A percentile compares a stretch with the other conserved stretches of the same genome.
Conservation (phyloP, 2,329 filamentous ascomycete genomes). For the Fusarium buharicum region DNA sequence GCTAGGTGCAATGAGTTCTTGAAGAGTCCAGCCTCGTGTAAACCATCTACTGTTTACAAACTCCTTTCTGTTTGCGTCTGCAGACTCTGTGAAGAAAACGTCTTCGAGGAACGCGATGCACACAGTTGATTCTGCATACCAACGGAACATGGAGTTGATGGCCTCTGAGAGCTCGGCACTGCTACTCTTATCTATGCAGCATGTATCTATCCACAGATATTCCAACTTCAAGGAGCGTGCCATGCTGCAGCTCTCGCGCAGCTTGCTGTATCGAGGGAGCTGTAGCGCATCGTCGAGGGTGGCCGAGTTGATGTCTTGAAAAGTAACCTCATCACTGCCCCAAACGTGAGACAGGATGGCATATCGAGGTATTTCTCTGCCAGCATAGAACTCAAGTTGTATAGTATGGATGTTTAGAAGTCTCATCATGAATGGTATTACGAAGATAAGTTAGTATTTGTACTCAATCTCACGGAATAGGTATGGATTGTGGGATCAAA, state of each 20-base stretch:
- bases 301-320: conserved; percentile 26
- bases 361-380: conserved; percentile 34
- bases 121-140: conserved; percentile 45
- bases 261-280: conserved; percentile 30
- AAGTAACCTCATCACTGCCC: conserved; percentile 39
- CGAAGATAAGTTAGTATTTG: not conserved
- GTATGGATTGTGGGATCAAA: not conserved
- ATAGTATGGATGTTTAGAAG: conserved; percentile 42
- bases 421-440: conserved; percentile 31
- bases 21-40: conserved; percentile 46
- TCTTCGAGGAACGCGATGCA: conserved; percentile 46
- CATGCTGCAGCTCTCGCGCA: conserved; percentile 37
- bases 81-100: conserved; percentile 13
- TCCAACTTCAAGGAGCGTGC: conserved; percentile 29
- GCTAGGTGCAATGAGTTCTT: conserved; percentile 46
- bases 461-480: not conserved
- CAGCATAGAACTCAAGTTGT: conserved; percentile 35
- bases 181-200: conserved; percentile 49
- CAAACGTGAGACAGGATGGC: conserved; percentile 47
- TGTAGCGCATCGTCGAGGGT: conserved; percentile 2
- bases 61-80: not conserved
- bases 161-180: conserved; percentile 48
- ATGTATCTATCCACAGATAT: conserved; percentile 49
- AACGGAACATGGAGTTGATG: conserved; percentile 50
- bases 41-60: conserved; percentile 43